These are phyloP conservation scores for Lepidium aucheri DNA, from an alignment of 345 rosid species.

Conservation along the genomic window DNA sequence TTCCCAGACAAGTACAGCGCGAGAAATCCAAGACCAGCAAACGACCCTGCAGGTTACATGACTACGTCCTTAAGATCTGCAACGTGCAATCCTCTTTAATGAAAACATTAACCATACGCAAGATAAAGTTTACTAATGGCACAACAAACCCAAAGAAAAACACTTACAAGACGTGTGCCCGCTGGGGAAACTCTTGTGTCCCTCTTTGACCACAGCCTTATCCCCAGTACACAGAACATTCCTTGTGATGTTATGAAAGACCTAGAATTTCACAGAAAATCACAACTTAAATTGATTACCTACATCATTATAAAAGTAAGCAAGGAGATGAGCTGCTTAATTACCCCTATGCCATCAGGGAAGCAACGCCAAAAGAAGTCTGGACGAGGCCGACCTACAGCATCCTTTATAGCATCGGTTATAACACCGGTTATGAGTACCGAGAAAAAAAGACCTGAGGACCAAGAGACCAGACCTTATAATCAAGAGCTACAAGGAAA, in stretches of 20 bases:
- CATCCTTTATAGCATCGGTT: conserved; percentile 91
- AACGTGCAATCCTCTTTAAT: neutral
- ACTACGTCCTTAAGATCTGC: neutral
- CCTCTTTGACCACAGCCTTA: conserved; percentile 69
- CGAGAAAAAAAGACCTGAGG: conserved; percentile 69
- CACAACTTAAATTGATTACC: neutral
- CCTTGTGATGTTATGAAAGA: conserved; percentile 49
- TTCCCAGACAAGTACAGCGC: conserved; percentile 75
- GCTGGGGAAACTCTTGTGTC: conserved; percentile 94
- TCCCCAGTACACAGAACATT: conserved; percentile 68
- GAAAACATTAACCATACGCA: neutral
- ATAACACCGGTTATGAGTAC: conserved; percentile 68
- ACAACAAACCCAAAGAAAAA: neutral
- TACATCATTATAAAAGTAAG: neutral
- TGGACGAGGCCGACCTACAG: conserved; percentile 92
- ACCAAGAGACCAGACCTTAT: neutral
- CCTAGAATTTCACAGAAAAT: conserved; percentile 23
- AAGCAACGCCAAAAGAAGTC: conserved; percentile 98
- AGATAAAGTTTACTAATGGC: neutral
- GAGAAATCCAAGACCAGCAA: conserved; percentile 77
- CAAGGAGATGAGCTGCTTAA: conserved; percentile 21
- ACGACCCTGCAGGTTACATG: conserved; percentile 62
- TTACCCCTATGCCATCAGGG: conserved; percentile 80
- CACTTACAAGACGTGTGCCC: conserved; percentile 91
- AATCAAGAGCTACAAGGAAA: neutral